These are phyloP conservation scores for Aspergillus hortae DNA, from an alignment of 2,329 filamentous ascomycete species.

Conservation along the genomic window DNA sequence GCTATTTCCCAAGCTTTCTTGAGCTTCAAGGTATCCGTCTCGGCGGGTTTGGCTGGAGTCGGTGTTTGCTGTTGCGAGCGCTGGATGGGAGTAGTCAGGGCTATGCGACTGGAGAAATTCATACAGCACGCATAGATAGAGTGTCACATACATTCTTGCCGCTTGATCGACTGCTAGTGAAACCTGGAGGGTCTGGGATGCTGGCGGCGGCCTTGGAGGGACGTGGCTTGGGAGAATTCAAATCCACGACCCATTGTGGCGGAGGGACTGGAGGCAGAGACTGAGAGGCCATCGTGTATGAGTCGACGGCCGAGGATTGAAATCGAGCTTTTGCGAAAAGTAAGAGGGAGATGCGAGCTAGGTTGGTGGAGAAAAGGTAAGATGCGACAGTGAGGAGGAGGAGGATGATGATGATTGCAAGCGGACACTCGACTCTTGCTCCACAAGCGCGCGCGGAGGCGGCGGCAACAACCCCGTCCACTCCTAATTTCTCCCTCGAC, in stretches of 20 bases:
- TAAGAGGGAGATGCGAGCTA: neutral
- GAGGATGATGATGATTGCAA: slow-evolving; percentile 16
- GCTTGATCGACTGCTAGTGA: slow-evolving; percentile 52
- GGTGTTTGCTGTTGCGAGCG: slow-evolving; percentile 19
- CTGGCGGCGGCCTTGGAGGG: slow-evolving; percentile 57
- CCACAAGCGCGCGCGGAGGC: slow-evolving; percentile 25
- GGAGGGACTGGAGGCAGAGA: slow-evolving; percentile 43
- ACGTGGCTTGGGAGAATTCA: slow-evolving; percentile 68
- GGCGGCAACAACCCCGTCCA: slow-evolving; percentile 21
- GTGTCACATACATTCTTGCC: slow-evolving; percentile 35
- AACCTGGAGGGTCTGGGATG: slow-evolving; percentile 85
- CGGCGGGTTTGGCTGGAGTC: slow-evolving; percentile 53
- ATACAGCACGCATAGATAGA: neutral
- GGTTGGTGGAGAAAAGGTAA: neutral
- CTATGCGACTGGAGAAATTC: neutral
- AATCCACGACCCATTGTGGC: slow-evolving; percentile 79
- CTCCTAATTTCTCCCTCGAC: slow-evolving; percentile 17
- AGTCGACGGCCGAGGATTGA: neutral
- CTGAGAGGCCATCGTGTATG: slow-evolving; percentile 17
- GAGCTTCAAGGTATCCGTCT: slow-evolving; percentile 93
- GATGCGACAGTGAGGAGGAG: slow-evolving; percentile 8
- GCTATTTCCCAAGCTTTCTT: slow-evolving; percentile 99
- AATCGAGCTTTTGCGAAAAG: neutral
- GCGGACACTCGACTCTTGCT: slow-evolving; percentile 16
- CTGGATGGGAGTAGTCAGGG: neutral